phyloP scores from a whole-genome alignment of 345 rosid species.

The Syzygium oleosum region DNA sequence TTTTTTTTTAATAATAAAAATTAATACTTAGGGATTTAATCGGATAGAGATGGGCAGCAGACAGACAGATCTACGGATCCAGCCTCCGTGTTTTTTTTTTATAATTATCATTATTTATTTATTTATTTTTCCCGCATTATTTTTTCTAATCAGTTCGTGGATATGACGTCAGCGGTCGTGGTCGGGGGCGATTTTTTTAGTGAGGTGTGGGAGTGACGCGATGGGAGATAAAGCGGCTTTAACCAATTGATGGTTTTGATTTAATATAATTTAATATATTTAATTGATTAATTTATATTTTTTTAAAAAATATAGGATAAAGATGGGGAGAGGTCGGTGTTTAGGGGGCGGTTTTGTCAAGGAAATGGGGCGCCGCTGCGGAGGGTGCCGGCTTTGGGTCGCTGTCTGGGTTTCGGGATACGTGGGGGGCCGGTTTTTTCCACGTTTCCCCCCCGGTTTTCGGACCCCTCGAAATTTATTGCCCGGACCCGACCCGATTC shows the following conservation, averaged over 20 bases:
- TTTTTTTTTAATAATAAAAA: not conserved
- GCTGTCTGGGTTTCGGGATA: not conserved
- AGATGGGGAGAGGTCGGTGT: not conserved
- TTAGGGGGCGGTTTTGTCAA: not conserved
- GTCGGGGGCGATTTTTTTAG: no score
- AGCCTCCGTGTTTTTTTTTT: not conserved
- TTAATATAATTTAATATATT: no score
- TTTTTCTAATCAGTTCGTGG: not conserved
- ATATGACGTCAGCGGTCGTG: not conserved
- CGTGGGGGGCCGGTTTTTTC: not conserved
- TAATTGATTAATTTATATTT: not conserved
- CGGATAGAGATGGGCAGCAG: not conserved
- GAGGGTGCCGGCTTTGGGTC: not conserved
- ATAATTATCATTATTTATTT: not conserved
- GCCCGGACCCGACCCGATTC: not conserved
- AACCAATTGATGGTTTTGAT: not conserved
- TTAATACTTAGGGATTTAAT: not conserved
- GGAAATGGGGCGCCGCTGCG: not conserved
- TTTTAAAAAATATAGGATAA: not conserved
- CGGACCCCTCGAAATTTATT: not conserved
- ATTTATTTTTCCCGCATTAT: no score
- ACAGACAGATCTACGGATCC: not conserved
- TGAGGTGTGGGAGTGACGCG: not conserved
- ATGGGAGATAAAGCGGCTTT: not conserved
- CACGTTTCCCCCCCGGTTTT: not conserved